A percentile compares a stretch with the other conserved stretches of the same genome.
Conservation (phyloP, 495 filamentous ascomycete genomes). For the Copromyces sp. region DNA sequence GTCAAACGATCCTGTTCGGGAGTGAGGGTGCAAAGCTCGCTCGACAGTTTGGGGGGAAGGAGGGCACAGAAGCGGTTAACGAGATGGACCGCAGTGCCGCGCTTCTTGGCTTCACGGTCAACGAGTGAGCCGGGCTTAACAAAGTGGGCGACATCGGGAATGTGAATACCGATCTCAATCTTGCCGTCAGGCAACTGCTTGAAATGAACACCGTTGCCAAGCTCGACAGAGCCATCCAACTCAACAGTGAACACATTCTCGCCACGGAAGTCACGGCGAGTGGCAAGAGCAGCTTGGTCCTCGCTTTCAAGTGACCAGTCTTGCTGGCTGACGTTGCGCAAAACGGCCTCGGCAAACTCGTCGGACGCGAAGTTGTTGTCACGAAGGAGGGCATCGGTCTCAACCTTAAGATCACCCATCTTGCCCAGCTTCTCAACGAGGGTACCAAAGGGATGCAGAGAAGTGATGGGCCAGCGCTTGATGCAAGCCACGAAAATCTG, state of each 20-base stretch:
- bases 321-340: conserved; percentile 83
- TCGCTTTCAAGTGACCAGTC: conserved; percentile 83
- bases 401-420: conserved; percentile 93
- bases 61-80: conserved; percentile 86
- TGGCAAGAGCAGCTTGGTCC: conserved; percentile 59
- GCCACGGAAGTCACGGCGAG: conserved; percentile 81
- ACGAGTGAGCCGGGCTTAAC: conserved; percentile 93
- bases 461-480: conserved; percentile 99
- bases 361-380: conserved; percentile 98
- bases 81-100: conserved; percentile 89
- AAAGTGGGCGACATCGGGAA: conserved; percentile 92
- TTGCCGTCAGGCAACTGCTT: conserved; percentile 70
- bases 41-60: conserved; percentile 73
- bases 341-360: conserved; percentile 92
- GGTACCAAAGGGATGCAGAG: conserved; percentile 94
- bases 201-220: conserved; percentile 87
- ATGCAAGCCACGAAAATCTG: conserved; percentile 98
- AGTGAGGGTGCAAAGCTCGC: conserved; percentile 77
- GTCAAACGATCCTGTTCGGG: conserved; percentile 84
- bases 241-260: conserved; percentile 90
- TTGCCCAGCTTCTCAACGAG: conserved; percentile 94
- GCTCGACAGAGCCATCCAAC: conserved; percentile 67
- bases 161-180: conserved; percentile 91
- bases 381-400: conserved; percentile 91
- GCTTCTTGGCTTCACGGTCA: conserved; percentile 95